Percentiles rank a stretch among this genome's conserved stretches.
phyloP scores from a whole-genome alignment of 495 filamentous ascomycete genomes.

The Penicillium fimorum region DNA sequence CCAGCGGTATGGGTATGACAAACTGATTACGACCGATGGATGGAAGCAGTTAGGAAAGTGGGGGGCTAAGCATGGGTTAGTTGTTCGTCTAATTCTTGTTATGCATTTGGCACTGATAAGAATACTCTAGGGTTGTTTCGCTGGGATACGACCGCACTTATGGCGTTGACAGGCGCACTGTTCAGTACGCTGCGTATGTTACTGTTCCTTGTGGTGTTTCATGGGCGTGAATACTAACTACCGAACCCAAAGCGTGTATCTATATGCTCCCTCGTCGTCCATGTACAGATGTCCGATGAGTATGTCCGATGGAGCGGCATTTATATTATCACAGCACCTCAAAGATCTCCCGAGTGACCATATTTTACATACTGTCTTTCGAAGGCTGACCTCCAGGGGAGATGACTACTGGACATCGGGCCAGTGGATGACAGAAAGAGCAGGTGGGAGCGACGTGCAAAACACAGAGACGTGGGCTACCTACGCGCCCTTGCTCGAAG shows the following conservation, averaged over 20 bases:
- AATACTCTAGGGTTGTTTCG: conserved; percentile 32
- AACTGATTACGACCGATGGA: conserved; percentile 40
- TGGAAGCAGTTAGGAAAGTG: conserved; percentile 41
- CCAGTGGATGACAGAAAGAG: conserved; percentile 86
- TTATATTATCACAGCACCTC: conserved; percentile 55
- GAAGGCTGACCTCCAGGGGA: conserved; percentile 49
- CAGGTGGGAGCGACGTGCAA: conserved; percentile 70
- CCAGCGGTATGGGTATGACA: conserved; percentile 36
- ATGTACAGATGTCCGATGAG: conserved; percentile 64
- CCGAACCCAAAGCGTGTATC: conserved; percentile 32
- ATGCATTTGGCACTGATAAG: background rate
- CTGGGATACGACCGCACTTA: conserved; percentile 35
- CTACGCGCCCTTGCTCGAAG: conserved; percentile 20
- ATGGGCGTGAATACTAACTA: conserved; percentile 40
- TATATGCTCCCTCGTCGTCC: conserved; percentile 61
- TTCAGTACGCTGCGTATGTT: conserved; percentile 33
- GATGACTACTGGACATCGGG: conserved; percentile 72
- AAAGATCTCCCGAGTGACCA: conserved; percentile 22
- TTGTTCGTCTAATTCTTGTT: background rate
- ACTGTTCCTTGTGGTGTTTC: conserved; percentile 4
- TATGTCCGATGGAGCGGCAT: conserved; percentile 70
- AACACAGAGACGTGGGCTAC: conserved; percentile 65
- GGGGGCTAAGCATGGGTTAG: conserved; percentile 32
- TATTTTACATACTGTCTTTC: conserved; percentile 51
- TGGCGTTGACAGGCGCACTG: conserved; percentile 37